Base-by-base conservation (phyloP, 768 basidiomycete genomes). In the Tricholoma furcatifolium region DNA sequence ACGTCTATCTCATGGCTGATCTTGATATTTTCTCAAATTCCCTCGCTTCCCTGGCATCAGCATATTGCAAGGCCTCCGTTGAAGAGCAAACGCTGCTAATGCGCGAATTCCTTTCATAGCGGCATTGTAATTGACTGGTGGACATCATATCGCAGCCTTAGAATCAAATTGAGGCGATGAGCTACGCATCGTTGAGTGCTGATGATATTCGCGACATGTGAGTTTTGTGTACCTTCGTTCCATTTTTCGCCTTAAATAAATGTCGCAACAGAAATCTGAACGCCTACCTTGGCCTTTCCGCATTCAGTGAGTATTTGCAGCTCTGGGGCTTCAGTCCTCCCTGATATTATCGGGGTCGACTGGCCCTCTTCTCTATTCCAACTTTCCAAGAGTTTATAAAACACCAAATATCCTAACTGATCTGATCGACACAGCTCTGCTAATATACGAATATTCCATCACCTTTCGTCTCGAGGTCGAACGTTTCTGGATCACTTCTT, bases 391-490 rank as follows among this genome's bases (percentile, higher is more conserved):
- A n/a, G n/a, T n/a, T n/a, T n/a, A n/a, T n/a, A n/a, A n/a, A n/a
- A n/a, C n/a, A n/a, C n/a, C n/a, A n/a, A n/a, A n/a, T n/a, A 15
- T 38, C 14, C 18, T 3, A 18, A 7, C 27, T 21, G 11, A 34
- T 17, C 3, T 35, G 36, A 4, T n/a, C 12, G 15, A 30, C 27
- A 40, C 35, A 67, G 65, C 60, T 5, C 46, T 65, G 4, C 51
- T 68, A 2, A 56, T 64, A 24, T 74, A 77, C 43, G 77, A 78
- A 59, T 76, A 73, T 45, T 15, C 66, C 20, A 61, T 78, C 39
- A 79, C 76, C 1, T 54, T 77, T 7, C 24, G 59, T 0, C 44
- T 38, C 21, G 77, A 79, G 51, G 53, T 74, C 11, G 61, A 65
- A 46, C 60, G 67, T 27, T 74, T 70, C 59, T 78, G 78, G 77